Conservation (phyloP, 2,329 filamentous ascomycete genomes). For the Alternaria sp. region DNA sequence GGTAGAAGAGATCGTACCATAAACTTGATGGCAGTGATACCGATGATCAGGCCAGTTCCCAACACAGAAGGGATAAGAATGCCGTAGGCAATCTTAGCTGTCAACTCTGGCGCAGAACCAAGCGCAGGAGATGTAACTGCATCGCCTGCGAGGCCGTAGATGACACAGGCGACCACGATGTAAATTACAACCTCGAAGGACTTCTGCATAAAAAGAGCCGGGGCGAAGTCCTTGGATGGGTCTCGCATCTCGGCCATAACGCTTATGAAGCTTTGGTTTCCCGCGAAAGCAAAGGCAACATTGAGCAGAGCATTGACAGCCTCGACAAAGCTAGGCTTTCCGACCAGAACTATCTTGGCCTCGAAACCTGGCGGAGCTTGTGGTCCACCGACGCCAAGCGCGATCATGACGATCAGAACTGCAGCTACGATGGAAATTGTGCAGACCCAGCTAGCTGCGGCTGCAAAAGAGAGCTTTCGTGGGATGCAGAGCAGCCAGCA, state of each 20-base stretch:
- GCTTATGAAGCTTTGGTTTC: slow-evolving; percentile 70
- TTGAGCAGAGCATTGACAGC: slow-evolving; percentile 53
- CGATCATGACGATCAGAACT: slow-evolving; percentile 72
- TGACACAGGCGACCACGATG: slow-evolving; percentile 69
- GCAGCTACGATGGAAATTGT: slow-evolving; percentile 65
- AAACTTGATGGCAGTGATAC: slow-evolving; percentile 69
- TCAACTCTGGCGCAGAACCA: slow-evolving; percentile 62
- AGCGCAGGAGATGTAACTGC: slow-evolving; percentile 70
- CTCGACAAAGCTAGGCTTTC: slow-evolving; percentile 36
- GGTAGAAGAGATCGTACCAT: slow-evolving; percentile 40
- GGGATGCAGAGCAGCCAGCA: slow-evolving; percentile 67
- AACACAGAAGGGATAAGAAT: slow-evolving; percentile 73
- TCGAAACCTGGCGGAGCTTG: slow-evolving; percentile 41
- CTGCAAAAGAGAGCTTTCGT: slow-evolving; percentile 66
- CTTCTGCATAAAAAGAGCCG: slow-evolving; percentile 63
- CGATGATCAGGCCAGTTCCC: slow-evolving; percentile 73
- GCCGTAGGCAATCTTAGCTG: slow-evolving; percentile 71
- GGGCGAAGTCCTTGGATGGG: slow-evolving; percentile 63
- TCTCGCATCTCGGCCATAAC: slow-evolving; percentile 70
- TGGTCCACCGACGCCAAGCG: slow-evolving; percentile 61
- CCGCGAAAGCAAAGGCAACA: slow-evolving; percentile 72
- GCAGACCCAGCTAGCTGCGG: slow-evolving; percentile 65
- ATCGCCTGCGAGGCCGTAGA: slow-evolving; percentile 69
- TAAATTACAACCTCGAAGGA: slow-evolving; percentile 66
- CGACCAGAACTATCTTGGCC: slow-evolving; percentile 27